phyloP scores from a whole-genome alignment of 192 early-diverging fungal species.

The Helicostylum pulchrum region DNA sequence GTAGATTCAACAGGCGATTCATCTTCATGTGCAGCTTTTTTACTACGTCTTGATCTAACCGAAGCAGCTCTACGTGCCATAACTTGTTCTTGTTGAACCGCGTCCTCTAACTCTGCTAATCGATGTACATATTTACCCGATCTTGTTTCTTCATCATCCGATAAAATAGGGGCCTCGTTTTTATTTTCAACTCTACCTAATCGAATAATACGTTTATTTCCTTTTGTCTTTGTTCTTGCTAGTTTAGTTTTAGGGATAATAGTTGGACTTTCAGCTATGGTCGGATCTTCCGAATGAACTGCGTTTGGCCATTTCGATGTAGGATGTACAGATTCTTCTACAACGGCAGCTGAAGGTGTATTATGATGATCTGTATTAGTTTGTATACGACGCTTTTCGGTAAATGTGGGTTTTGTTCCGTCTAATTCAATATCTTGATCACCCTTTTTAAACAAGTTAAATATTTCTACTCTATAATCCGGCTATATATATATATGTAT shows the following conservation, averaged over 20 bases:
- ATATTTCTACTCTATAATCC: constrained; percentile 49
- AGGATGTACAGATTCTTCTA: neutral
- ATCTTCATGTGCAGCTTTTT: constrained; percentile 14
- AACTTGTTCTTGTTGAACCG: constrained; percentile 17
- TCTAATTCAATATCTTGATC: constrained; percentile 47
- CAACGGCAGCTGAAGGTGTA: constrained; percentile 1
- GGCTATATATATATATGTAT: constrained; percentile 25
- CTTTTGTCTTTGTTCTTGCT: constrained; percentile 16
- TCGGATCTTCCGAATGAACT: neutral
- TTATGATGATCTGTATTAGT: constrained; percentile 1
- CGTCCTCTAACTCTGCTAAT: constrained; percentile 10
- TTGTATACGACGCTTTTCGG: constrained; percentile 39
- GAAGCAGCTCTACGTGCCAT: constrained; percentile 17
- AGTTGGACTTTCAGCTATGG: neutral
- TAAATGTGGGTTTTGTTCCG: constrained; percentile 46
- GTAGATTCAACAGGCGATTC: neutral
- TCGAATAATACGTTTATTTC: constrained; percentile 28
- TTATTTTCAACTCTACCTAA: constrained; percentile 9
- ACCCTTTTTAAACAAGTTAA: constrained; percentile 40
- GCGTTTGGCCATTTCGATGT: constrained; percentile 8
- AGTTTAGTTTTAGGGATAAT: constrained; percentile 13
- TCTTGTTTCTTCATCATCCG: neutral
- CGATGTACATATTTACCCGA: constrained; percentile 11
- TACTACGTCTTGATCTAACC: constrained; percentile 15
- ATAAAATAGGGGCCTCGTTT: constrained; percentile 13